Conservation (phyloP, 345 rosid genomes). For the Conringia planisiliqua region DNA sequence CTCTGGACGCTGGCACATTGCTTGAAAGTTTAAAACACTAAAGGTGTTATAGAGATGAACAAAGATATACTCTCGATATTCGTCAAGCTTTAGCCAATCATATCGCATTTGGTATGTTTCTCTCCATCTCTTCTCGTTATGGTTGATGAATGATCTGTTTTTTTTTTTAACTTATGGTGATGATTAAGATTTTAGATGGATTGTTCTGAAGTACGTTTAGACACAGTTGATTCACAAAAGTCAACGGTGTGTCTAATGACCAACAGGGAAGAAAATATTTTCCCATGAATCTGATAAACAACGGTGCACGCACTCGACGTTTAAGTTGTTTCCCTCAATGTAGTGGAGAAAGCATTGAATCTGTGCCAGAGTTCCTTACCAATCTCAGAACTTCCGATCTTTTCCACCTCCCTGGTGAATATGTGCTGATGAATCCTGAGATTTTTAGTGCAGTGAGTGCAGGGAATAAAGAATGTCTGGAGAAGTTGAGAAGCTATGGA, state of each 20-base stretch:
- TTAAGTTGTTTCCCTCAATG: background rate
- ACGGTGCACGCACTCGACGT: background rate
- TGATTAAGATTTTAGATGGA: slow-evolving; percentile 1
- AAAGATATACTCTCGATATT: background rate
- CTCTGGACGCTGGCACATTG: too few relatives aligned
- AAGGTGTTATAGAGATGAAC: too few relatives aligned
- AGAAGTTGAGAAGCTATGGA: background rate
- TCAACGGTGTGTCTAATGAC: background rate
- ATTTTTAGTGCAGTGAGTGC: background rate
- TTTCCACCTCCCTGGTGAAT: background rate
- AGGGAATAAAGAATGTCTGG: background rate
- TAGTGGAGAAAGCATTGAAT: background rate
- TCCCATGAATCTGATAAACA: background rate
- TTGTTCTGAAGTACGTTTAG: background rate
- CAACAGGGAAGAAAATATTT: background rate
- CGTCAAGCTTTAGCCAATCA: background rate
- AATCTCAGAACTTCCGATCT: background rate
- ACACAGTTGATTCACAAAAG: background rate
- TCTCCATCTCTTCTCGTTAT: background rate
- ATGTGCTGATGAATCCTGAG: background rate
- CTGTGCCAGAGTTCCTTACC: background rate
- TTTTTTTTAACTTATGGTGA: too few relatives aligned
- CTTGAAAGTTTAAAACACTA: too few relatives aligned
- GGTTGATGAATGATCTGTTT: too few relatives aligned
- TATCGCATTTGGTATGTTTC: background rate